Evolutionary conservation across 805 yeast species (phyloP), one percentile per base, ranked within the genome.

Genomic region (Saccharomycopsis vini): DNA sequence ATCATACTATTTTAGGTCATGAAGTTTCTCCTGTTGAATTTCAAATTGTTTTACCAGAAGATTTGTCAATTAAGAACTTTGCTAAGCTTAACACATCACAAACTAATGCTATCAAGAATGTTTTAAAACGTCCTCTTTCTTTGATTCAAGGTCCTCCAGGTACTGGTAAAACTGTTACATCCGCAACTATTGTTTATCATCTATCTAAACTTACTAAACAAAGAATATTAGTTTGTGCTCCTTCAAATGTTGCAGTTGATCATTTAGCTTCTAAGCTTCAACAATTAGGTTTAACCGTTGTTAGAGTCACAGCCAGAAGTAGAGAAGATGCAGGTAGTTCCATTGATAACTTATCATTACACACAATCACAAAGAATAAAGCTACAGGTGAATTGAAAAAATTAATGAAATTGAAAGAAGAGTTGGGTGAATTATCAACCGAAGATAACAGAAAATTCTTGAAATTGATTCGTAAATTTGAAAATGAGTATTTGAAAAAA

Each of bases 91-190:
- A 89, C 59, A 69, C 66, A 5, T 85, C 95, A 1, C 97, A 89
- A 60, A 72, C 73, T 2, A 75, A 73, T 54, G 96, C 97, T 0
- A 87, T 89, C 21, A 67, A 71, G 42, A 62, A 71, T 9, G 95
- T 81, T 0, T 60, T 87, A 46, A 73, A 72, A 54, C 68, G 77
- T 51, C 95, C 95, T 2, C 66, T 88, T 36, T 75, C 92, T 4
- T 68, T 87, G 52, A 86, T 87, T 50, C 96, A 89, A 37, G 97
- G 97, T 15, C 97, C 97, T 7, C 97, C 97, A 3, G 95, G 95
- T 51, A 89, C 97, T 0, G 97, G 97, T 59, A 89, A 89, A 58
- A 89, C 97, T 1, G 94, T 86, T 13, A 88, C 95, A 0, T 86
- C 95, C 0, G 90, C 95, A 2, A 80, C 95, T 0, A 84, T 89